Base-by-base conservation (phyloP, 805 yeast genomes). In the Starmera dryadoides region DNA sequence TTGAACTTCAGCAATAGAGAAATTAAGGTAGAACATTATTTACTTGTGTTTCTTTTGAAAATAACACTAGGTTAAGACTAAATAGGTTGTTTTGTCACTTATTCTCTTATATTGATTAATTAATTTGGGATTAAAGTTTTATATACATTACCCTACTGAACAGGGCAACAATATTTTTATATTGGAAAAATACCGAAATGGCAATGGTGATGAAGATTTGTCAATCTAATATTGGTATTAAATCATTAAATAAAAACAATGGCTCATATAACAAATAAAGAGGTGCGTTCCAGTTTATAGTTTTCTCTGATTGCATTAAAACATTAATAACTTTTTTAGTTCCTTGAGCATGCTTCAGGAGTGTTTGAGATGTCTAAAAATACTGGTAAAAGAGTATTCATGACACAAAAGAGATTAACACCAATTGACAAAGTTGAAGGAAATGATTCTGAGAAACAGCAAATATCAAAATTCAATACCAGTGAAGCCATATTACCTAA, bases 371-470 rank as follows among this genome's bases (percentile, higher is more conserved):
- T 40, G 32, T 45, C 75, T 66, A 42, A 31, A 12, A 19, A 17
- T 14, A 11, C 6, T 28, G 30, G 16, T 28, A 69, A 79, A 7
- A 75, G 83, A 3, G 61, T 79, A 9, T 77, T 77, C 49, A 56
- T 79, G 36, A 75, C 81, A 3, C 85, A 79, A 47, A 79, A 79
- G 52, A 63, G 86, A 46, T 63, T 63, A 6, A 50, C 60, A 17
- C 58, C 59, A 16, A 40, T 37, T 20, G 60, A 58, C 36, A 50
- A 43, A 30, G 57, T 59, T 4, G 44, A 48, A n/a, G 62, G 62
- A 3, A 40, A 46, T 20, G 46, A 48, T 12, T 43, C 39, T 2
- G 8, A 29, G 3, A 25, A 28, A 21, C 50, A 46, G n/a, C 50
- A 53, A 34, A 40, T 52, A 5, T 55, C 59, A 5, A 41, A 45